Percentiles rank a stretch among this genome's conserved stretches.
phyloP scores from a whole-genome alignment of 139 green algal species.

The Zygnema cylindricum region DNA sequence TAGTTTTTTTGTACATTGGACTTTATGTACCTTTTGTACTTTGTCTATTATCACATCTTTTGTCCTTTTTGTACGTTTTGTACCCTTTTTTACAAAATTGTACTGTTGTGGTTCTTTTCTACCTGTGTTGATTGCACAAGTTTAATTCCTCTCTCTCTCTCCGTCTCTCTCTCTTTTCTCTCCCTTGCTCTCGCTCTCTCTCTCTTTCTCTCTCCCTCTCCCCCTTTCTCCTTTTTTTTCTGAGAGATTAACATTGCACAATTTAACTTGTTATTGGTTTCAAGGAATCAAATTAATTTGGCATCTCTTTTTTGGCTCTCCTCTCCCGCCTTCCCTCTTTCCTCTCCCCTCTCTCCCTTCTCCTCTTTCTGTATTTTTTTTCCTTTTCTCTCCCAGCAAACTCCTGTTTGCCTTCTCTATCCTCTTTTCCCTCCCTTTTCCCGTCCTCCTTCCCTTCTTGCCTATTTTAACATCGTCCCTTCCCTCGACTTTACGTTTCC shows the following conservation, averaged over 20 bases:
- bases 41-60: too few relatives aligned
- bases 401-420: background rate
- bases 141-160: background rate
- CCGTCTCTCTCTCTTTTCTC: conserved; percentile 14
- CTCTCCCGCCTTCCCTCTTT: background rate
- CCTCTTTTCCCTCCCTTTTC: background rate
- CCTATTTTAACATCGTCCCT: background rate
- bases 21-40: too few relatives aligned
- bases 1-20: too few relatives aligned
- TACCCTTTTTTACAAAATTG: too few relatives aligned
- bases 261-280: too few relatives aligned
- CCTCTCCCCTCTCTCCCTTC: background rate
- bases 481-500: background rate
- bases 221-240: background rate
- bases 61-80: too few relatives aligned
- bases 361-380: background rate
- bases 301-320: background rate
- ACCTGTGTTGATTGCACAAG: background rate
- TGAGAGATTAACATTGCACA: background rate
- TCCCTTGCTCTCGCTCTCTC: conserved; percentile 4
- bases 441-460: background rate
- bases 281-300: too few relatives aligned
- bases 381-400: background rate
- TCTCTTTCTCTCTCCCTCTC: conserved; percentile 14
- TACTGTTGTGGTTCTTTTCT: too few relatives aligned